Percentiles rank a stretch among this genome's conserved stretches.
phyloP scores from a whole-genome alignment of 129 eudicot genomes.

The Silybum marianum region DNA sequence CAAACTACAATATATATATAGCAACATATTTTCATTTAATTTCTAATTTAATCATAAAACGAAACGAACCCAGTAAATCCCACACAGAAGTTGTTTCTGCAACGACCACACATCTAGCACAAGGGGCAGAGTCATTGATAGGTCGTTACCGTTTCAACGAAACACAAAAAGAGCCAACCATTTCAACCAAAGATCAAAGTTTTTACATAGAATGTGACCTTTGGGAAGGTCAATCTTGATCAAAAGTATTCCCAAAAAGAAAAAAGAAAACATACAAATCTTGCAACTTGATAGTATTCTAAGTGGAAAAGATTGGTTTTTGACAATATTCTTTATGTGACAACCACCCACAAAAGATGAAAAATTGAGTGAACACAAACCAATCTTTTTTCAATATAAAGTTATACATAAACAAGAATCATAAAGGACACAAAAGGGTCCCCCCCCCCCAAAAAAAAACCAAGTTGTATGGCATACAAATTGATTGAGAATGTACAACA shows the following conservation, averaged over 20 bases:
- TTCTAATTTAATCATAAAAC: too few relatives aligned
- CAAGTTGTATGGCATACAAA: constrained; percentile 24
- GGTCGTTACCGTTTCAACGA: neutral
- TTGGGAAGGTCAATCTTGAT: constrained; percentile 17
- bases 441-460: constrained; percentile 24
- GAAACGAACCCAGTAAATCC: too few relatives aligned
- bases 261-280: constrained; percentile 2
- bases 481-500: constrained; percentile 29
- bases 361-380: constrained; percentile 39
- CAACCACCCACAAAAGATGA: constrained; percentile 40
- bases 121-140: neutral
- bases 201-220: constrained; percentile 10
- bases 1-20: too few relatives aligned
- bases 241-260: constrained; percentile 15
- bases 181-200: neutral
- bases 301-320: constrained; percentile 15
- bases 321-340: constrained; percentile 35
- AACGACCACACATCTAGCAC: neutral
- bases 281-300: constrained; percentile 14
- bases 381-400: constrained; percentile 25
- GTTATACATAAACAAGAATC: constrained; percentile 38
- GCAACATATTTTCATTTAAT: too few relatives aligned
- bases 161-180: neutral
- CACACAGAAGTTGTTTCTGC: too few relatives aligned
- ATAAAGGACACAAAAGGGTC: constrained; percentile 28